Percentiles rank a stretch among this genome's conserved stretches.
These are phyloP conservation scores for Calonectria pseudoreteaudii DNA, from an alignment of 2,329 filamentous ascomycete genomes.

Conservation along the genomic window DNA sequence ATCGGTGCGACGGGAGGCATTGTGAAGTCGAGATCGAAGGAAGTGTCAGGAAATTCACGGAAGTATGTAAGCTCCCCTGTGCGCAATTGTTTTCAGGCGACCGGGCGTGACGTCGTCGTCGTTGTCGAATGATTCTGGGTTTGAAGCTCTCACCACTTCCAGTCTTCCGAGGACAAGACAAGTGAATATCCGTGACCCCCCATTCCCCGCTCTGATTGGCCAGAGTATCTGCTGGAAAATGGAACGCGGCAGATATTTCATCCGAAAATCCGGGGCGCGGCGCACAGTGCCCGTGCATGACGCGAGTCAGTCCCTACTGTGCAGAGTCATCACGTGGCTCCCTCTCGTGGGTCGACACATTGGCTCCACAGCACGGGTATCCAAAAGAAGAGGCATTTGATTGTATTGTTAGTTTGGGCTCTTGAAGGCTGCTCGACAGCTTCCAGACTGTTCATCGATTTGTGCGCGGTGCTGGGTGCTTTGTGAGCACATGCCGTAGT, in stretches of 20 bases:
- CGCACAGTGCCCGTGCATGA: constrained; percentile 41
- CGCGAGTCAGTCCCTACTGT: constrained; percentile 41
- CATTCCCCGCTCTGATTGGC: constrained; percentile 43
- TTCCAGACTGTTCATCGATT: constrained; percentile 14
- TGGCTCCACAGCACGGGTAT: constrained; percentile 39
- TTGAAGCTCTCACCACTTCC: constrained; percentile 23
- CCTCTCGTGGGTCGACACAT: constrained; percentile 45
- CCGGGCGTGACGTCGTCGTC: background rate
- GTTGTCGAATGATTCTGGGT: constrained; percentile 11
- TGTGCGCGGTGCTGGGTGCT: constrained; percentile 36
- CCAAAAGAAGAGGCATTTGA: constrained; percentile 40
- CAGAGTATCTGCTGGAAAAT: background rate
- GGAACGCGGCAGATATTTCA: constrained; percentile 44
- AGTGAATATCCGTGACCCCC: constrained; percentile 3
- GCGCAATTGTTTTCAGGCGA: background rate
- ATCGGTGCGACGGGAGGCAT: constrained; percentile 58
- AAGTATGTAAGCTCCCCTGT: background rate
- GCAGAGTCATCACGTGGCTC: constrained; percentile 49
- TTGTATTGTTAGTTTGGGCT: constrained; percentile 30
- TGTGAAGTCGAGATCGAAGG: constrained; percentile 19
- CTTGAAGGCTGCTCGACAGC: constrained; percentile 16
- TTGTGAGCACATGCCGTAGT: constrained; percentile 45
- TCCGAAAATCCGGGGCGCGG: constrained; percentile 33
- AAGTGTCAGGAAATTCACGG: background rate
- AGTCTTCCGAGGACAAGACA: constrained; percentile 12